A percentile compares a stretch with the other conserved stretches of the same genome.
These are phyloP conservation scores for Trametes punicea DNA, from an alignment of 768 basidiomycete species.

Conservation along the genomic window DNA sequence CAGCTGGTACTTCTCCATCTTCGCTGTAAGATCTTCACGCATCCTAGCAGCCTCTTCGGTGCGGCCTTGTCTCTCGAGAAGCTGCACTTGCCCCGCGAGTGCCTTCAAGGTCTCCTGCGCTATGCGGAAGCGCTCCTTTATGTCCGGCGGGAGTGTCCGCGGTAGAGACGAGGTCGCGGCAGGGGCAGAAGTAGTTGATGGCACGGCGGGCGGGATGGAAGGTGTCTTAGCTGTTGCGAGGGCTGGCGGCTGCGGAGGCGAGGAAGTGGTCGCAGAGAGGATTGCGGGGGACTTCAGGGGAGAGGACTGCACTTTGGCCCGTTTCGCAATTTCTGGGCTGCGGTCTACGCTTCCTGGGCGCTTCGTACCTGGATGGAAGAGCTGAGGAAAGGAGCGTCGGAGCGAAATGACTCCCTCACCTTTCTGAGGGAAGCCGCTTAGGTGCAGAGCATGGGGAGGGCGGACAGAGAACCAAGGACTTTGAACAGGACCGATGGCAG, in stretches of 20 bases:
- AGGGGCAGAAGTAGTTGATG: background rate
- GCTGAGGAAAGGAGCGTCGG: background rate
- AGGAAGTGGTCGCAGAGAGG: background rate
- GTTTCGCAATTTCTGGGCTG: conserved; percentile 18
- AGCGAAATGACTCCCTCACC: conserved; percentile 26
- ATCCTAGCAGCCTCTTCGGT: background rate
- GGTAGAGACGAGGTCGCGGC: background rate
- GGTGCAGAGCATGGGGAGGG: conserved; percentile 41
- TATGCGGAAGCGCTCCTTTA: background rate
- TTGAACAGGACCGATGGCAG: conserved; percentile 35
- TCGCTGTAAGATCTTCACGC: background rate
- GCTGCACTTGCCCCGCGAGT: background rate
- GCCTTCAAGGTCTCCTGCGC: background rate
- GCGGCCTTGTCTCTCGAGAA: background rate
- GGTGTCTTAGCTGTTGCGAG: background rate
- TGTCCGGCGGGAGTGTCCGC: background rate
- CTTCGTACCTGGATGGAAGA: conserved; percentile 10
- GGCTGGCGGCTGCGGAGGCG: background rate
- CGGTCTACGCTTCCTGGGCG: conserved; percentile 11
- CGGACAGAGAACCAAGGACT: conserved; percentile 57
- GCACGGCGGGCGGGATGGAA: background rate
- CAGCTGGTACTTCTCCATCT: background rate
- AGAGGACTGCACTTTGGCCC: conserved; percentile 6
- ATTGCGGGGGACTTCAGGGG: conserved; percentile 12
- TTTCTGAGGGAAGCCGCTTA: conserved; percentile 46